Percentiles rank a stretch among this genome's conserved stretches.
phyloP scores from a whole-genome alignment of 345 rosid species.

The Eucalyptus polybractea region DNA sequence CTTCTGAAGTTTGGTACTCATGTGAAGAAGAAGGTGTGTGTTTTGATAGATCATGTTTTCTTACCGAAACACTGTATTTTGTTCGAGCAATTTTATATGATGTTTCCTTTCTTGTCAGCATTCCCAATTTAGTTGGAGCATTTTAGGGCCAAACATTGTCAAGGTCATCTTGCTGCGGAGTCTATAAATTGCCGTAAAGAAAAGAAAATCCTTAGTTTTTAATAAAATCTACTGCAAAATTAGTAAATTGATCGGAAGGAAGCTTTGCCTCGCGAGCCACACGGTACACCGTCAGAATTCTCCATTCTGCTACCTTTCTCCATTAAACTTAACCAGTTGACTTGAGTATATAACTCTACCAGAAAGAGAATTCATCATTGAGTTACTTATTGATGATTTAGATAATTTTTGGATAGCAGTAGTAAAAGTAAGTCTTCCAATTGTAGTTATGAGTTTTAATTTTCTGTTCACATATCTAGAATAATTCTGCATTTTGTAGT shows the following conservation, averaged over 20 bases:
- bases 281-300: background rate
- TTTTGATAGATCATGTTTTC: background rate
- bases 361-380: background rate
- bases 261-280: background rate
- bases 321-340: background rate
- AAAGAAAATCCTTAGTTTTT: background rate
- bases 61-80: background rate
- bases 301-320: background rate
- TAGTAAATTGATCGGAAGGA: background rate
- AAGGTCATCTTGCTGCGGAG: background rate
- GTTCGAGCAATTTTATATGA: background rate
- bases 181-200: background rate
- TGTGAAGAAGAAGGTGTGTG: slow-evolving; percentile 72
- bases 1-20: slow-evolving; percentile 90
- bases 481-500: background rate
- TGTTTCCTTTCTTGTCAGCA: background rate
- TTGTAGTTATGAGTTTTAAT: background rate
- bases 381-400: background rate
- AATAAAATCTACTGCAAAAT: background rate
- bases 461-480: background rate
- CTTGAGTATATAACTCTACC: background rate
- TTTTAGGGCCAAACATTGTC: background rate
- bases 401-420: background rate
- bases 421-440: background rate
- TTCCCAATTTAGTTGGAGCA: background rate